These are phyloP conservation scores for Annulohypoxylon truncatum DNA, from an alignment of 2,329 filamentous ascomycete genomes.

Conservation along the genomic window DNA sequence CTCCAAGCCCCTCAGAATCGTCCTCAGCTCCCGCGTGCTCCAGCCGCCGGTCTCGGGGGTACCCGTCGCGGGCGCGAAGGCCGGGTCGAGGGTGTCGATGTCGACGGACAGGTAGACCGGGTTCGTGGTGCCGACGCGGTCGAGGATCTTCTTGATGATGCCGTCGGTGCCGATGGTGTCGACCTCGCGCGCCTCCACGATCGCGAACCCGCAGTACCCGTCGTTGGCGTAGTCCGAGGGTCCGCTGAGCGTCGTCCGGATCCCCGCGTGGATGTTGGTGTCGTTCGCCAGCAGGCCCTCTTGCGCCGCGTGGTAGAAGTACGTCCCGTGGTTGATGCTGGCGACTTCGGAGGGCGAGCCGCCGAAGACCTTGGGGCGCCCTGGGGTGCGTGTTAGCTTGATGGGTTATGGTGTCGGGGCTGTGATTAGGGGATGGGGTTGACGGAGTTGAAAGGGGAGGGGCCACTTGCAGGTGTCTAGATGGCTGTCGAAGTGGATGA, in stretches of 20 bases:
- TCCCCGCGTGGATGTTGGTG: slow-evolving; percentile 88
- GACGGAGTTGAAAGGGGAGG: slow-evolving; percentile 45
- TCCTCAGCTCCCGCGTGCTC: slow-evolving; percentile 78
- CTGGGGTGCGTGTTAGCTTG: slow-evolving; percentile 56
- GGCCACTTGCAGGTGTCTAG: slow-evolving; percentile 71
- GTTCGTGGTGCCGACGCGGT: slow-evolving; percentile 77
- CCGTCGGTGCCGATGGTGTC: slow-evolving; percentile 69
- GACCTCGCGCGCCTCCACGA: slow-evolving; percentile 75
- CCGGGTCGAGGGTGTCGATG: slow-evolving; percentile 89
- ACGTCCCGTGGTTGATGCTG: slow-evolving; percentile 86
- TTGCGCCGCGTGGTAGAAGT: slow-evolving; percentile 85
- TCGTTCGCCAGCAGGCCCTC: slow-evolving; percentile 85
- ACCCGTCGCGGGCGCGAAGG: slow-evolving; percentile 80
- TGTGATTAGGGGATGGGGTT: neutral
- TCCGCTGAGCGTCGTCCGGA: slow-evolving; percentile 83
- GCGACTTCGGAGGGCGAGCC: slow-evolving; percentile 81
- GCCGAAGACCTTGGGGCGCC: slow-evolving; percentile 88
- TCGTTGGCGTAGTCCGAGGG: slow-evolving; percentile 87
- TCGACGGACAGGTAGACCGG: slow-evolving; percentile 87
- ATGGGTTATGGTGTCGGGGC: neutral
- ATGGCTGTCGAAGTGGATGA: slow-evolving; percentile 73
- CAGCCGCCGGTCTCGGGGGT: slow-evolving; percentile 82
- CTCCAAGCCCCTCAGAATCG: slow-evolving; percentile 76
- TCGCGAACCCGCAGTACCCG: slow-evolving; percentile 85
- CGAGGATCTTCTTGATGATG: slow-evolving; percentile 81